phyloP scores from a whole-genome alignment of 208 protist species.

The Leishmania amazonensis region DNA sequence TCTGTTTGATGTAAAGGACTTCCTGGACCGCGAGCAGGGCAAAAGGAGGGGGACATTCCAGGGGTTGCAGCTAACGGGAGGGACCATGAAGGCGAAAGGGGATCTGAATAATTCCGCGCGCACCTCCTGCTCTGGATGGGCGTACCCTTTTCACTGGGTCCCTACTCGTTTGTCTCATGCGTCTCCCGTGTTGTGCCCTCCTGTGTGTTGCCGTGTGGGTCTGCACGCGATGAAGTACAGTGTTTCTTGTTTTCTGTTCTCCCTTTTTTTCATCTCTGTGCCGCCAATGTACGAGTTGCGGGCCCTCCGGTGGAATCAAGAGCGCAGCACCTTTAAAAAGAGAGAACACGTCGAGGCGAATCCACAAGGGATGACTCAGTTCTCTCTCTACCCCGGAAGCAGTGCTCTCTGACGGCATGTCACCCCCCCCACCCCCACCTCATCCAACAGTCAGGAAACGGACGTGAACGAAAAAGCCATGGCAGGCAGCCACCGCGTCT shows the following conservation, averaged over 20 bases:
- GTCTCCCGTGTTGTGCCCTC: not conserved
- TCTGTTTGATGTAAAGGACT: not conserved
- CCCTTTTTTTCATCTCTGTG: slow-evolving; percentile 8
- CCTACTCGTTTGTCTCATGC: too few relatives aligned
- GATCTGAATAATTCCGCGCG: not conserved
- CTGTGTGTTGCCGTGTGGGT: not conserved
- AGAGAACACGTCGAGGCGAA: not conserved
- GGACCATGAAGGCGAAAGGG: not conserved
- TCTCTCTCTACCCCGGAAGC: not conserved
- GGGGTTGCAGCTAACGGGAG: not conserved
- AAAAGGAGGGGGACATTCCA: not conserved
- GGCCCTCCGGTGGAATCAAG: not conserved
- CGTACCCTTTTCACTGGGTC: not conserved
- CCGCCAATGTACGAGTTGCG: not conserved
- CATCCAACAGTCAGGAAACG: not conserved
- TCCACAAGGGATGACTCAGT: not conserved
- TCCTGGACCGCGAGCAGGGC: not conserved
- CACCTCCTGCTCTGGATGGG: not conserved
- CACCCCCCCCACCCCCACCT: too few relatives aligned
- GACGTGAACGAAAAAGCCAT: not conserved
- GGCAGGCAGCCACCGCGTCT: not conserved
- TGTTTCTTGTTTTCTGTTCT: not conserved
- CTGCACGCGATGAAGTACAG: not conserved
- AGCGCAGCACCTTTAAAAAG: not conserved
- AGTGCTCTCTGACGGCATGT: not conserved